Evolutionary conservation across 2,329 filamentous ascomycete species (phyloP), one percentile per base, ranked within the genome.

Genomic region (Camillea tinctor): DNA sequence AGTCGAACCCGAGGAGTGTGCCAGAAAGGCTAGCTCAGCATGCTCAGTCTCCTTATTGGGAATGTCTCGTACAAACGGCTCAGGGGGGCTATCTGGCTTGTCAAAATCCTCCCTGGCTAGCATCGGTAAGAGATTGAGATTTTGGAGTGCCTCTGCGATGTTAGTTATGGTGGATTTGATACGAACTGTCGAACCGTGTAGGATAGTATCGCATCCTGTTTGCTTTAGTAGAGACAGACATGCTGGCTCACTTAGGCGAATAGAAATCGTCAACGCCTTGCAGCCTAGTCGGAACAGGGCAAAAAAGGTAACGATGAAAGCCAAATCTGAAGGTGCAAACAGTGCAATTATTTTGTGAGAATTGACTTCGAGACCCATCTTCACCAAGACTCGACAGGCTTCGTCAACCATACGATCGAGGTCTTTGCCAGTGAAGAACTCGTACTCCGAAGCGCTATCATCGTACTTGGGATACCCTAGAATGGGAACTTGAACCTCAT

Each of bases 1-100:
- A 0, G 79, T 81, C 1, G 79, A 80, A 0, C 80, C 80, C 0
- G 79, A 81, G 0, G 80, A 81, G 62, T 82, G 80, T 49, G 77
- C 72, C 24, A 81, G 79, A 30, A 80, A 63, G 0, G 74, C 74
- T 1, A 73, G 64, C 53, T 74, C 73, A 55, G 66, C 19, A 48
- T 71, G 65, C 64, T 77, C 63, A 40, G 63, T 54, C 68, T 73
- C 22, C 62, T 61, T 63, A 51, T 71, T 65, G 22, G 56, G 58
- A 20, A 71, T 71, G 7, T 60, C 60, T 7, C 70, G 65, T 2
- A 60, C 13, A 40, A 72, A 71, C 2, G 69, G 68, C 19, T 66
- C 61, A 5, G 55, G 15, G 17, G 62, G 59, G 6, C 22, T 50
- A 20, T 51, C 64, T 1, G 66, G 63, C 50, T 58, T 66, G 58